phyloP scores from a whole-genome alignment of 2,329 filamentous ascomycete species.

The Torrubiellomyces zombiae region DNA sequence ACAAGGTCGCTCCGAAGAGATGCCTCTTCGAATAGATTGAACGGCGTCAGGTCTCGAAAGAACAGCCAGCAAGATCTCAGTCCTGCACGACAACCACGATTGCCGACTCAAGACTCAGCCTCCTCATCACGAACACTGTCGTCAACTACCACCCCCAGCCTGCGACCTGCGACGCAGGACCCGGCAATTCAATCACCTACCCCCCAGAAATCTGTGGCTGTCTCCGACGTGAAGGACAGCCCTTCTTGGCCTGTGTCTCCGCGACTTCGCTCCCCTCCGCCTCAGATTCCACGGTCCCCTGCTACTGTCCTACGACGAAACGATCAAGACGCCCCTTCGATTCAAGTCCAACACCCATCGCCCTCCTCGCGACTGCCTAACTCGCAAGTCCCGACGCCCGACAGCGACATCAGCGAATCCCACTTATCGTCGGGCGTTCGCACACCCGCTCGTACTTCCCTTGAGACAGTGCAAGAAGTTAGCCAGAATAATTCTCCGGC shows the following conservation, averaged over 20 bases:
- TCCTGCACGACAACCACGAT: conserved; percentile 35
- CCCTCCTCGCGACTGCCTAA: conserved; percentile 28
- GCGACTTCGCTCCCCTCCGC: conserved; percentile 61
- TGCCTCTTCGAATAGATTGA: conserved; percentile 17
- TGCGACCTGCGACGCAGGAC: conserved; percentile 46
- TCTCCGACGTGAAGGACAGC: conserved; percentile 34
- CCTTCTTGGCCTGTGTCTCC: conserved; percentile 66
- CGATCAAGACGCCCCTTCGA: conserved; percentile 33
- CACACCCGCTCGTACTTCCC: conserved; percentile 43
- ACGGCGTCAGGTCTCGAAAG: conserved; percentile 41
- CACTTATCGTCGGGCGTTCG: conserved; percentile 33
- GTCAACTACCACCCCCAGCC: conserved; percentile 47
- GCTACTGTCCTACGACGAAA: conserved; percentile 26
- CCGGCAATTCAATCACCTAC: conserved; percentile 41
- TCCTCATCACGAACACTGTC: conserved; percentile 52
- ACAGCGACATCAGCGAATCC: conserved; percentile 36
- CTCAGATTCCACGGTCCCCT: conserved; percentile 30
- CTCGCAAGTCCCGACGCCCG: conserved; percentile 20
- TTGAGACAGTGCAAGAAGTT: conserved; percentile 87
- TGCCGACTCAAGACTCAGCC: conserved; percentile 40
- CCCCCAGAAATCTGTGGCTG: conserved; percentile 42
- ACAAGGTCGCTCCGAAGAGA: conserved; percentile 21
- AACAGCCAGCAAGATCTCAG: conserved; percentile 49
- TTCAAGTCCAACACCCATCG: conserved; percentile 35
- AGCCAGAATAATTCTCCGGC: conserved; percentile 59